Percentiles rank a stretch among this genome's conserved stretches.
Conservation (phyloP, 129 eudicot genomes). For the Lonicera japonica region DNA sequence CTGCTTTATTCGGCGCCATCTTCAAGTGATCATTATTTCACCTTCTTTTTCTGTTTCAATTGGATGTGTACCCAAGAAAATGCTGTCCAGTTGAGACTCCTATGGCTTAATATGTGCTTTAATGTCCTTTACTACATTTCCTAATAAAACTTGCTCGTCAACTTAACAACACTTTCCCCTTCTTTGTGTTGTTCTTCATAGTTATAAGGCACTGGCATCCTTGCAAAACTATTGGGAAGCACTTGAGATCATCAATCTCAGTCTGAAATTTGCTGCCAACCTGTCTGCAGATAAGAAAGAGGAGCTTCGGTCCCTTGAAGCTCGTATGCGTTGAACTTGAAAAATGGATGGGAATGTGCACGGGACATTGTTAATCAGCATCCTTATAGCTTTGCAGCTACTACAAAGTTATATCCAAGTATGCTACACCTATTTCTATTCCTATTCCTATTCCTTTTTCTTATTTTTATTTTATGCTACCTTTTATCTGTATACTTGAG, state of each 20-base stretch:
- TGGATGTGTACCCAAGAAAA: too few relatives aligned
- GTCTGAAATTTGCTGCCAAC: slow-evolving; percentile 59
- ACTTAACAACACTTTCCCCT: neutral
- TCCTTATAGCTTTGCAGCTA: slow-evolving; percentile 88
- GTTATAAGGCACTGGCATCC: slow-evolving; percentile 62
- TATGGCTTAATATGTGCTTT: neutral
- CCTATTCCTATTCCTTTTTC: neutral
- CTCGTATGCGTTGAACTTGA: slow-evolving; percentile 51
- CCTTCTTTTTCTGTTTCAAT: too few relatives aligned
- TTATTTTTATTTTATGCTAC: too few relatives aligned
- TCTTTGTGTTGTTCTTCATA: slow-evolving; percentile 21
- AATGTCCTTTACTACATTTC: neutral
- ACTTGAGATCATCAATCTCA: slow-evolving; percentile 57
- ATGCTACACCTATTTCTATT: too few relatives aligned
- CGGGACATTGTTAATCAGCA: slow-evolving; percentile 69
- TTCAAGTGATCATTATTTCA: too few relatives aligned
- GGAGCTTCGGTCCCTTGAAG: slow-evolving; percentile 83
- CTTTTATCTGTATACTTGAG: neutral
- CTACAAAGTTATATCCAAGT: slow-evolving; percentile 76
- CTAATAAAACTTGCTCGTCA: too few relatives aligned
- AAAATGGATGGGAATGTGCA: slow-evolving; percentile 66
- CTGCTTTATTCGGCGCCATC: too few relatives aligned
- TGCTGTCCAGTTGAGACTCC: neutral
- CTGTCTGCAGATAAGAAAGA: slow-evolving; percentile 60
- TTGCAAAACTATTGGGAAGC: slow-evolving; percentile 74